Evolutionary conservation across 768 basidiomycete genomes (phyloP).

Genomic region (Lyophyllum decastes): DNA sequence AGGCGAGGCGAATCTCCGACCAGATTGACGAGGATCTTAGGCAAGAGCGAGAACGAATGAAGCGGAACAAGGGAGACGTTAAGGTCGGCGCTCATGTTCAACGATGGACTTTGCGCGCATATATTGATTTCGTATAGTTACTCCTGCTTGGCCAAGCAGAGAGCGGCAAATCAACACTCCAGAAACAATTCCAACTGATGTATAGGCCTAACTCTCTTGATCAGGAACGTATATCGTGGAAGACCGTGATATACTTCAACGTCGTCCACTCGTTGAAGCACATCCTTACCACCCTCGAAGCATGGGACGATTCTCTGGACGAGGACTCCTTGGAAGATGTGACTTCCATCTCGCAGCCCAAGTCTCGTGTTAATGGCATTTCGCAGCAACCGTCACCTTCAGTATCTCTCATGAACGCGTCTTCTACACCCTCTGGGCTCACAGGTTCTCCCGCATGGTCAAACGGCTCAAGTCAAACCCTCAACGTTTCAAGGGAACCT

Average conservation of each 20-base stretch:
- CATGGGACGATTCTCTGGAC: constrained; percentile 61
- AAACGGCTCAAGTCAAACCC: constrained; percentile 27
- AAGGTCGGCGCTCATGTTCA: constrained; percentile 44
- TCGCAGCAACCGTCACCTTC: constrained; percentile 42
- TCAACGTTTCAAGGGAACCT: constrained; percentile 26
- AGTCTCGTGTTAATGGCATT: constrained; percentile 31
- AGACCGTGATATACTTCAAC: constrained; percentile 76
- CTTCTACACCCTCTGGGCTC: constrained; percentile 17
- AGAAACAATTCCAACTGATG: constrained; percentile 82
- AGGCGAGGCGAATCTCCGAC: constrained; percentile 77
- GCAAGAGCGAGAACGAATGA: constrained; percentile 64
- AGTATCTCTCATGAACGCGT: constrained; percentile 32
- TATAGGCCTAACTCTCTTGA: constrained; percentile 73
- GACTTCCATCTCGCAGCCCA: constrained; percentile 25
- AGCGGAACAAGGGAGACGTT: constrained; percentile 71
- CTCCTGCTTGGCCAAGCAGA: constrained; percentile 80
- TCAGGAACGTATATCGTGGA: constrained; percentile 70
- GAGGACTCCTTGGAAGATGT: constrained; percentile 41
- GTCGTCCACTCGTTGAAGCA: constrained; percentile 71
- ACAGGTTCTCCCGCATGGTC: constrained; percentile 22
- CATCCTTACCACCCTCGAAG: constrained; percentile 63
- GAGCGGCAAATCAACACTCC: constrained; percentile 76
- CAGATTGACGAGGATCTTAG: constrained; percentile 81
- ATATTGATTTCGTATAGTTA: constrained; percentile 48
- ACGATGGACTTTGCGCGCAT: constrained; percentile 28